Evolutionary conservation across 495 filamentous ascomycete genomes (phyloP).

Genomic region (Oidiodendron maius): DNA sequence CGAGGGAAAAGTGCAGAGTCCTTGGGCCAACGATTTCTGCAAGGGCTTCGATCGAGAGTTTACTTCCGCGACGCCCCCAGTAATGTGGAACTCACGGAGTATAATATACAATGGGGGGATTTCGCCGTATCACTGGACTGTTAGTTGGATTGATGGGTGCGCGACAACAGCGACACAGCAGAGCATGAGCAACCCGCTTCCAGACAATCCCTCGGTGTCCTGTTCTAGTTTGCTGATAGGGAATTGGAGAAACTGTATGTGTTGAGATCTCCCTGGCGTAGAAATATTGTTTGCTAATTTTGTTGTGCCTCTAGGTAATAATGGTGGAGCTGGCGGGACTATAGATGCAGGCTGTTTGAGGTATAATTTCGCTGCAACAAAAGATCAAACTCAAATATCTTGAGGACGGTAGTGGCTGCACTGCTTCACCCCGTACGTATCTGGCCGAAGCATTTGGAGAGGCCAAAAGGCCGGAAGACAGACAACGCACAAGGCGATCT

Average conservation of each 20-base stretch:
- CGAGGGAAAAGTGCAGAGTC: not conserved
- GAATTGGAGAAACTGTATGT: constrained; percentile 8
- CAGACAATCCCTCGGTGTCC: not conserved
- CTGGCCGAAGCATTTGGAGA: too few relatives aligned
- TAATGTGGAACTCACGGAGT: not conserved
- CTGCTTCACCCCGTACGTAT: too few relatives aligned
- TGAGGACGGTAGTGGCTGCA: too few relatives aligned
- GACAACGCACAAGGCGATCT: too few relatives aligned
- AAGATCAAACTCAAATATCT: constrained; percentile 2
- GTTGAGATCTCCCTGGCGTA: not conserved
- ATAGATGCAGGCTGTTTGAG: constrained; percentile 9
- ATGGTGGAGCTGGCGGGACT: constrained; percentile 10
- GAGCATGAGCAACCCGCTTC: constrained; percentile 7
- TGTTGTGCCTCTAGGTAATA: constrained; percentile 4
- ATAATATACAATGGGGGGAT: constrained; percentile 4
- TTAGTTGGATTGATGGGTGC: constrained; percentile 3
- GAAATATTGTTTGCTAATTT: constrained; percentile 2
- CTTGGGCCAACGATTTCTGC: constrained; percentile 1
- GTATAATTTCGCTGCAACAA: constrained; percentile 8
- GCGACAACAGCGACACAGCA: constrained; percentile 6
- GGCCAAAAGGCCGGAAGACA: too few relatives aligned
- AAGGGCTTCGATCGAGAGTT: not conserved
- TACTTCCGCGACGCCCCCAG: constrained; percentile 1
- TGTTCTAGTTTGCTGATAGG: constrained; percentile 7
- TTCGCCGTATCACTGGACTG: constrained; percentile 3